phyloP scores from a whole-genome alignment of 1,139 yeast species.

The Blastobotrys capitulatus region DNA sequence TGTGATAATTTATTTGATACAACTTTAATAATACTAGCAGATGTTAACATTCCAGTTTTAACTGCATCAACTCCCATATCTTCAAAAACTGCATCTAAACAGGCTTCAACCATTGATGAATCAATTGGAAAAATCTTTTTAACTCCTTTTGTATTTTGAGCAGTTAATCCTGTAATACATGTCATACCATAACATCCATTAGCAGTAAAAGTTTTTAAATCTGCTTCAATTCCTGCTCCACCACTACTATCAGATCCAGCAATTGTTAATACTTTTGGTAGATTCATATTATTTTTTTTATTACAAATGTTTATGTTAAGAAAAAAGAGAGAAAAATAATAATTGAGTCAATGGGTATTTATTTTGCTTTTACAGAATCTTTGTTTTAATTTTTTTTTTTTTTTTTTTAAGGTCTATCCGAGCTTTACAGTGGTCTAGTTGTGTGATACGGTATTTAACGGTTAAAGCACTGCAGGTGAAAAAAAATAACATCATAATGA shows the following conservation, averaged over 20 bases:
- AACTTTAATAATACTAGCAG: slow-evolving; percentile 49
- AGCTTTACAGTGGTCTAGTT: too few species aligned
- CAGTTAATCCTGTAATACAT: slow-evolving; percentile 76
- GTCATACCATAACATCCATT: slow-evolving; percentile 79
- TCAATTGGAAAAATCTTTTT: slow-evolving; percentile 42
- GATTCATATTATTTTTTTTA: background rate
- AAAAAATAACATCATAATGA: too few species aligned
- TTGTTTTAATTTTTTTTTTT: background rate
- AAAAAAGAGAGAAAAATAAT: too few species aligned
- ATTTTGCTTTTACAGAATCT: background rate
- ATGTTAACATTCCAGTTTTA: slow-evolving; percentile 77
- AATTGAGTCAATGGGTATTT: too few species aligned
- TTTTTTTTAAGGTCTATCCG: too few species aligned
- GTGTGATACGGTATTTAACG: too few species aligned
- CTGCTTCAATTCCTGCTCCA: slow-evolving; percentile 96
- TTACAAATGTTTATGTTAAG: too few species aligned
- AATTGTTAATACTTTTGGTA: slow-evolving; percentile 23
- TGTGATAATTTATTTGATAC: slow-evolving; percentile 38
- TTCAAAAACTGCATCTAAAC: slow-evolving; percentile 50
- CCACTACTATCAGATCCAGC: slow-evolving; percentile 73
- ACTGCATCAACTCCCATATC: slow-evolving; percentile 67
- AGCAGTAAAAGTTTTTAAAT: slow-evolving; percentile 73
- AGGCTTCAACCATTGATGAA: slow-evolving; percentile 41
- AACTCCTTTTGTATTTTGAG: slow-evolving; percentile 66
- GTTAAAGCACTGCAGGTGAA: too few species aligned